Conservation (phyloP, 2,329 filamentous ascomycete species). For the Alternaria triticina region DNA sequence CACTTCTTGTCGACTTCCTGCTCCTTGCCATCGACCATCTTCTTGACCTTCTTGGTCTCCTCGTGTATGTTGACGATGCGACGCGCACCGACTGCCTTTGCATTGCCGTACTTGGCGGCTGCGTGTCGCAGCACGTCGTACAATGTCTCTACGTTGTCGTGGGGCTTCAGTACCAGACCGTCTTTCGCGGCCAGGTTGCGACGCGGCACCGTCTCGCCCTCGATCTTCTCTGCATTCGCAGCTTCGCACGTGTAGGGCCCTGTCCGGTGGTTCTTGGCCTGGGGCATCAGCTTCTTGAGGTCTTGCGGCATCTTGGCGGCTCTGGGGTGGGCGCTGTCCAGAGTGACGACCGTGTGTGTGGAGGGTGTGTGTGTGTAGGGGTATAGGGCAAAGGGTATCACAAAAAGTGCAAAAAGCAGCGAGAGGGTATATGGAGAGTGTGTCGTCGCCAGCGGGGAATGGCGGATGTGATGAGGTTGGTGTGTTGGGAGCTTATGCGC, state of each 20-base stretch:
- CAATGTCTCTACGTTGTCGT: conserved; percentile 74
- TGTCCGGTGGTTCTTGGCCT: conserved; percentile 62
- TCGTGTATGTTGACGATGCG: conserved; percentile 78
- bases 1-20: conserved; percentile 87
- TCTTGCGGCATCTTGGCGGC: conserved; percentile 46
- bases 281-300: conserved; percentile 56
- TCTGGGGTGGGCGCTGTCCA: conserved; percentile 10
- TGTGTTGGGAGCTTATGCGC: conserved; percentile 13
- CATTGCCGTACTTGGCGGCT: conserved; percentile 62
- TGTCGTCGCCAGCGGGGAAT: conserved; percentile 33
- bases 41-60: conserved; percentile 89
- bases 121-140: conserved; percentile 79
- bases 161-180: conserved; percentile 69
- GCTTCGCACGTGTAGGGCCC: conserved; percentile 78
- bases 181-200: conserved; percentile 75
- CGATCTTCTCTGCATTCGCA: conserved; percentile 69
- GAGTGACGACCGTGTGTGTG: conserved; percentile 12
- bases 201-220: conserved; percentile 85
- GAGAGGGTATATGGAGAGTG: conserved; percentile 12
- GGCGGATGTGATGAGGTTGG: conserved; percentile 16
- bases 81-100: conserved; percentile 67
- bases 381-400: conserved; percentile 25
- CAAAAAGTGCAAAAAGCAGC: conserved; percentile 20
- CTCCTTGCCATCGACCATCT: conserved; percentile 81
- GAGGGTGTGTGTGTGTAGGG: conserved; percentile 11